Evolutionary conservation across 1,139 yeast genomes (phyloP).

Genomic region (Saccharomyces hybrid): DNA sequence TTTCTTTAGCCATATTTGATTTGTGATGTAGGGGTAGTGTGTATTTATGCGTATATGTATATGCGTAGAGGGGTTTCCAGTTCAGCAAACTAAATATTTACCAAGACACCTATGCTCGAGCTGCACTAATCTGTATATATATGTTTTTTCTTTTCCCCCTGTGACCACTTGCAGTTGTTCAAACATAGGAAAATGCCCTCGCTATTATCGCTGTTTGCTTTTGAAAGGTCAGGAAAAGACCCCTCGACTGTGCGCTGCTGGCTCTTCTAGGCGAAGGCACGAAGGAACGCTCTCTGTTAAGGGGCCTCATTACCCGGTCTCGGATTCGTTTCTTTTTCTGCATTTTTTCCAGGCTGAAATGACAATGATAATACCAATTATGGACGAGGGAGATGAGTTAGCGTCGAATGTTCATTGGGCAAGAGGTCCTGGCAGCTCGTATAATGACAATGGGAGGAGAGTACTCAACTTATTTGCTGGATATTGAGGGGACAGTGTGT

Average conservation of each 20-base stretch:
- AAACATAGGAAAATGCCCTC: not conserved
- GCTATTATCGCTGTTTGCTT: not conserved
- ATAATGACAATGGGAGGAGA: not conserved
- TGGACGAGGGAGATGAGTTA: not conserved
- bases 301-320: not conserved
- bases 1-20: conserved; percentile 10
- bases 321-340: not conserved
- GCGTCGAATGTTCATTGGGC: not conserved
- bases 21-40: not conserved
- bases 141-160: not conserved
- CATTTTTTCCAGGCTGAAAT: not conserved
- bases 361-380: not conserved
- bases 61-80: not conserved
- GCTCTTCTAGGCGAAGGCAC: not conserved
- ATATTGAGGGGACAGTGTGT: conserved; percentile 89
- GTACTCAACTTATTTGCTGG: conserved; percentile 34
- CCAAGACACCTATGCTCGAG: not conserved
- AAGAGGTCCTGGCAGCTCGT: not conserved
- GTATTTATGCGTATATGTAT: not conserved
- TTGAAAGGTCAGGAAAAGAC: not conserved
- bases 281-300: not conserved
- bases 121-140: not conserved
- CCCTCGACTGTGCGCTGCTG: not conserved
- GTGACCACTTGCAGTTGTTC: not conserved
- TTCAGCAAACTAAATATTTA: not conserved